Percentiles rank a stretch among this genome's conserved stretches.
phyloP scores from a whole-genome alignment of 768 basidiomycete species.

The Calocybe gangraenosa region DNA sequence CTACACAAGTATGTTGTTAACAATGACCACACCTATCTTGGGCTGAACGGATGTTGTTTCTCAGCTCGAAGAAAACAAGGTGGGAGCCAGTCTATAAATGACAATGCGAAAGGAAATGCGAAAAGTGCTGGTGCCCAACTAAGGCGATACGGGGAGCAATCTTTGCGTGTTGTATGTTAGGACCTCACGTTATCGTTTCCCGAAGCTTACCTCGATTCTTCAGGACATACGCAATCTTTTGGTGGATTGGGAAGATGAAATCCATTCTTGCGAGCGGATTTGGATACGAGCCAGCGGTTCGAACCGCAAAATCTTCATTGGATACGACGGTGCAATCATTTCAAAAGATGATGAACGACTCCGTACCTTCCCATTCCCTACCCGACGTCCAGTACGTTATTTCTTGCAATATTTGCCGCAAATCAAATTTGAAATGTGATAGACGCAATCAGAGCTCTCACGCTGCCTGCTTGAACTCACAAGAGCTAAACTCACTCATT shows the following conservation, averaged over 20 bases:
- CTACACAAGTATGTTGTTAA: conserved; percentile 79
- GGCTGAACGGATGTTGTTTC: conserved; percentile 7
- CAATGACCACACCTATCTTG: not conserved
- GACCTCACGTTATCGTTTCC: not conserved
- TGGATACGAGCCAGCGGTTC: conserved; percentile 88
- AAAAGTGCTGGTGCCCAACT: conserved; percentile 92
- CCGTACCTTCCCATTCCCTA: conserved; percentile 93
- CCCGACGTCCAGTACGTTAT: conserved; percentile 79
- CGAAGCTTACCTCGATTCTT: conserved; percentile 2
- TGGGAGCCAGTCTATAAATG: conserved; percentile 88
- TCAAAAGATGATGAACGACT: conserved; percentile 78
- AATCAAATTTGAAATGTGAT: not conserved
- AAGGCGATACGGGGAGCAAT: conserved; percentile 93
- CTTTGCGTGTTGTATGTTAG: conserved; percentile 75
- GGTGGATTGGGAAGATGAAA: conserved; percentile 82
- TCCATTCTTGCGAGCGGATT: conserved; percentile 81
- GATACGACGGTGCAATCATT: conserved; percentile 79
- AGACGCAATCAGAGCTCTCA: conserved; percentile 89
- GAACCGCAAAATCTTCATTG: conserved; percentile 86
- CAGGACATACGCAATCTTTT: conserved; percentile 88
- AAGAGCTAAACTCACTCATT: conserved; percentile 77
- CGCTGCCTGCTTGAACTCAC: conserved; percentile 87
- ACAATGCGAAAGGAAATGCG: conserved; percentile 89
- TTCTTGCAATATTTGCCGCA: not conserved
- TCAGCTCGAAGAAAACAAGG: conserved; percentile 96